These are phyloP conservation scores for cucumber (Cucumis sativus) DNA, from an alignment of 306 rosid species.

Conservation along the genomic window DNA sequence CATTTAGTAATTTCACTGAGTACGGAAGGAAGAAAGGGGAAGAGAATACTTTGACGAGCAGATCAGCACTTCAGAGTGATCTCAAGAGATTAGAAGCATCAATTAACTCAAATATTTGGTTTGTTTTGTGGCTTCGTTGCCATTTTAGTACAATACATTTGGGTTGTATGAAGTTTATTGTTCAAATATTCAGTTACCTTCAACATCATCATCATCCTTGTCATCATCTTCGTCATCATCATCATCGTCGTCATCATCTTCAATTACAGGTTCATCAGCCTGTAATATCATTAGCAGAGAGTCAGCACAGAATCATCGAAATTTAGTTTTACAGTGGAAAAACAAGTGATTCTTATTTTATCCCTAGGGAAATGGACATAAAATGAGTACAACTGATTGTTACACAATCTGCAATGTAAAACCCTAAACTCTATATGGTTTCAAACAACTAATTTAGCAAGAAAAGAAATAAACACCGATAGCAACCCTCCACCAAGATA, in stretches of 20 bases:
- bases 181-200: conserved; percentile 37
- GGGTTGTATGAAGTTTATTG: not conserved
- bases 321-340: not conserved
- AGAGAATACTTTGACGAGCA: too few relatives aligned
- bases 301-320: not conserved
- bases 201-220: conserved; percentile 47
- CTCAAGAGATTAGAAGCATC: too few relatives aligned
- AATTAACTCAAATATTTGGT: too few relatives aligned
- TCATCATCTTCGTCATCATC: conserved; percentile 61
- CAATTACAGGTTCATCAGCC: conserved; percentile 70
- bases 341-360: not conserved
- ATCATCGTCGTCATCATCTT: conserved; percentile 58
- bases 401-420: not conserved
- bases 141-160: too few relatives aligned
- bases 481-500: not conserved
- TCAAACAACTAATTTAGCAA: not conserved
- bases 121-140: too few relatives aligned
- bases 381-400: not conserved
- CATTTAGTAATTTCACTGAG: too few relatives aligned
- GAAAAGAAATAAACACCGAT: not conserved
- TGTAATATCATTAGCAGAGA: conserved; percentile 7
- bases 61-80: too few relatives aligned
- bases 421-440: not conserved
- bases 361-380: not conserved
- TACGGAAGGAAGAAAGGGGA: too few relatives aligned